Base-by-base conservation (phyloP, 805 yeast genomes). In the Hanseniaspora pseudoguilliermondii region DNA sequence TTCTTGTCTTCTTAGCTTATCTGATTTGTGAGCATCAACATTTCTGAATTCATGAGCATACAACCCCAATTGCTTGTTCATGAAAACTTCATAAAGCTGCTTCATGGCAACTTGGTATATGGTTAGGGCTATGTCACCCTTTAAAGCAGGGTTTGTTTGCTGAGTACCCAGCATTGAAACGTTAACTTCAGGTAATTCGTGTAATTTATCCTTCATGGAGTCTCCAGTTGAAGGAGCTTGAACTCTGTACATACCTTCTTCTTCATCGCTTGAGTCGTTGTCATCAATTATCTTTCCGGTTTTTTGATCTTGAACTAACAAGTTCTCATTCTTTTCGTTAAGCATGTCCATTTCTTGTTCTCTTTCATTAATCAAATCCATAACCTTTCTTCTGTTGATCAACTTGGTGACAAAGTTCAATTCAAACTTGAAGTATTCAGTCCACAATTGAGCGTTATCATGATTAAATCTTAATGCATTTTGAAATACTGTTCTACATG, bases 351-450 rank as follows among this genome's bases (percentile, higher is more conserved):
- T 65, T 63, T 76, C 73, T 67, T 85, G 91, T 63, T 84, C 86
- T 58, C 80, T 77, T 61, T 83, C 90, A 36, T 86, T 81, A 41
- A 85, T 75, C 57, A 90, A 73, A 3, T 91, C 91, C 66, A 91
- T 73, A 8, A 91, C 80, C 66, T 83, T 80, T 67, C 97, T 77
- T 71, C 97, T 80, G 7, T 88, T 83, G 50, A 90, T 73, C 58
- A 93, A 75, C 66, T 87, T 88, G 11, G 95, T 82, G 34, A 90
- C 80, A 63, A 89, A 91, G 25, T 85, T 79, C 62, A 91, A 76
- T 70, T 95, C 99, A 62, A 93, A 83, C 62, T 86, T 88, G 49
- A 86, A 81, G 68, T 93, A 93, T 60, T 84, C 86, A 39, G 81
- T 68, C 96, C 97, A 91, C 58, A 93, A 74, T 57, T 76, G 78